Percentiles rank a stretch among this genome's conserved stretches.
Conservation (phyloP, 148 eudicot genomes). For the Camellia granthamiana region DNA sequence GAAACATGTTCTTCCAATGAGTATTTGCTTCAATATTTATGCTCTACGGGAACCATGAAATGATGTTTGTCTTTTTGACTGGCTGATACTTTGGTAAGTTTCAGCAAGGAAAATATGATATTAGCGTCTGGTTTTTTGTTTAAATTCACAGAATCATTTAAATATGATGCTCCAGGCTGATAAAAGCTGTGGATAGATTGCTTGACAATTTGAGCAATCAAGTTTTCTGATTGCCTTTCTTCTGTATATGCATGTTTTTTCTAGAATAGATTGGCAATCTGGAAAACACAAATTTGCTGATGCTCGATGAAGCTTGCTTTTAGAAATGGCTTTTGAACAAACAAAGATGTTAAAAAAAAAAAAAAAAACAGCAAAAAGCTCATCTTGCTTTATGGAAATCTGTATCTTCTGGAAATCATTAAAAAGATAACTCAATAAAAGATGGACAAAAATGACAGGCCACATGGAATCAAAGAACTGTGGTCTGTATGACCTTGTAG, state of each 20-base stretch:
- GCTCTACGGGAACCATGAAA: slow-evolving; percentile 52
- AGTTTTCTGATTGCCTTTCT: background rate
- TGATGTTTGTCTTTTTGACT: slow-evolving; percentile 18
- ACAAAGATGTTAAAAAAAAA: background rate
- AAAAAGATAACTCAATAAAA: background rate
- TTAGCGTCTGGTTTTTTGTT: background rate
- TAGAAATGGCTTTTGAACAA: background rate
- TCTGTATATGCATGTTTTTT: background rate
- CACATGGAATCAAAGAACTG: too few species aligned
- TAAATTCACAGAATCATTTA: background rate
- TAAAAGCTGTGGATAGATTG: background rate
- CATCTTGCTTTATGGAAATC: background rate
- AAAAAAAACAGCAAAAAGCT: background rate
- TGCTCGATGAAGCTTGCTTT: background rate
- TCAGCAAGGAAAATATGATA: background rate
- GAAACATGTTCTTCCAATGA: slow-evolving; percentile 94
- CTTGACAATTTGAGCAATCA: background rate
- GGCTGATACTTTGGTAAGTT: background rate
- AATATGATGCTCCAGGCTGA: background rate
- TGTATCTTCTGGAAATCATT: background rate
- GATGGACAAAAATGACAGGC: background rate
- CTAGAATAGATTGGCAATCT: background rate
- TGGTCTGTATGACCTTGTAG: too few species aligned
- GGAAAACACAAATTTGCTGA: background rate
- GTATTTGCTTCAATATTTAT: slow-evolving; percentile 74